Base-by-base conservation (phyloP, 345 rosid species). In the Dimocarpus longan region DNA sequence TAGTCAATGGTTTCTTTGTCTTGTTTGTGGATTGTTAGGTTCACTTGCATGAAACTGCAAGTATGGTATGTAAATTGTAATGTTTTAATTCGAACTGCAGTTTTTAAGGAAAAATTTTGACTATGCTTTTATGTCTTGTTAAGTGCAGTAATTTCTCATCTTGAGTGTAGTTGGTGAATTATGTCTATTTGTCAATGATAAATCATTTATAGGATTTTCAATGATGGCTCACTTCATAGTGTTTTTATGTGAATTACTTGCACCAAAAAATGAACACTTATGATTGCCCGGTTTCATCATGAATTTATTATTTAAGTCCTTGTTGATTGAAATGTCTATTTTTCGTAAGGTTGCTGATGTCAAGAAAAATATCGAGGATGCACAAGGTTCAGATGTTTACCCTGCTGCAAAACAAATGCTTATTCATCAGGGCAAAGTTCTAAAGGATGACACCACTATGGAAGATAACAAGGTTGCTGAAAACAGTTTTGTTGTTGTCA, bases 361-460 rank as follows among this genome's bases (percentile, higher is more conserved):
- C n/a, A 89, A 89, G 74, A 87, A 78, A 81, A 80, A 44, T 42
- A 87, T 89, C 19, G 90, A 89, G 76, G 52, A 79, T 48, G 75
- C 76, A 37, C 92, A 89, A 75, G 92, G 92, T 66, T 78, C 82
- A 6, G 84, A 81, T 64, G 70, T 76, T 65, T 89, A 81, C 46
- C 89, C 90, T 18, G 85, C 90, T 37, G 70, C 75, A 65, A 85
- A 83, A 70, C 92, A 78, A 80, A 87, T 89, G 90, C 89, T 89
- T 26, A 87, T 89, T 77, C 72, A 89, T 77, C 92, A 89, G 78
- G 92, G 90, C 40, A 89, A 87, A 71, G 90, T 89, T 66, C 90
- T 89, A 44, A 81, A 80, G 68, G 92, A 89, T 67, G 59, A 68
- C 73, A 85, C 92, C 18, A 89, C 92, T 42, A 44, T 89, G 68